Conservation (phyloP, 75 land plant species). For the Cupressus sempervirens region DNA sequence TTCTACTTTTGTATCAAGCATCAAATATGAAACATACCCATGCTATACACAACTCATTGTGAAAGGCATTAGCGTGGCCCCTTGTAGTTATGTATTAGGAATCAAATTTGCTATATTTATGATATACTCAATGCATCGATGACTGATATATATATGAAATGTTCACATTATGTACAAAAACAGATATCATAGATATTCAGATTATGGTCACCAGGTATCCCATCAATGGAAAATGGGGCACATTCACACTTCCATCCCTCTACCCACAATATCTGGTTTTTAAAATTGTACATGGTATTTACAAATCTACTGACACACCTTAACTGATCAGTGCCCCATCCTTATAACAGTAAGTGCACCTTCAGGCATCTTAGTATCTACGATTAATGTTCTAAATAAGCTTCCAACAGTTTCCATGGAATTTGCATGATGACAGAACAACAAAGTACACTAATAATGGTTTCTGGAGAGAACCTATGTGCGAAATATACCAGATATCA, state of each 20-base stretch:
- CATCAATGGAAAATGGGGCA: too few species aligned
- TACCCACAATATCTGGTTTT: too few species aligned
- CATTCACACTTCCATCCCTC: too few species aligned
- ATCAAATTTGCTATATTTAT: too few species aligned
- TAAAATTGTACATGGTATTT: too few species aligned
- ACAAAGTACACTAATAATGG: not conserved
- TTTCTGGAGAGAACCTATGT: not conserved
- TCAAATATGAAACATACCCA: not conserved
- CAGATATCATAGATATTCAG: not conserved
- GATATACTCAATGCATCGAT: not conserved
- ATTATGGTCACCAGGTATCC: not conserved
- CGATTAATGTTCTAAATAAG: not conserved
- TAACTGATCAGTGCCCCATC: too few species aligned
- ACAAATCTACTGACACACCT: too few species aligned
- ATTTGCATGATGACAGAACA: not conserved
- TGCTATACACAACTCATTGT: too few species aligned
- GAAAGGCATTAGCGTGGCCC: too few species aligned
- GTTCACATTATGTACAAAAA: not conserved
- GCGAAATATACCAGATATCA: not conserved
- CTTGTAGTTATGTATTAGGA: too few species aligned
- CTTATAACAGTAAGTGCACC: too few species aligned
- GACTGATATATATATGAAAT: not conserved
- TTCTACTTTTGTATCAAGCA: not conserved
- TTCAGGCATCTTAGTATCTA: too few species aligned
- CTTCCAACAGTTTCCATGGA: not conserved